Base-by-base conservation (phyloP, 305 asterid genomes). In the Lippia alba region DNA sequence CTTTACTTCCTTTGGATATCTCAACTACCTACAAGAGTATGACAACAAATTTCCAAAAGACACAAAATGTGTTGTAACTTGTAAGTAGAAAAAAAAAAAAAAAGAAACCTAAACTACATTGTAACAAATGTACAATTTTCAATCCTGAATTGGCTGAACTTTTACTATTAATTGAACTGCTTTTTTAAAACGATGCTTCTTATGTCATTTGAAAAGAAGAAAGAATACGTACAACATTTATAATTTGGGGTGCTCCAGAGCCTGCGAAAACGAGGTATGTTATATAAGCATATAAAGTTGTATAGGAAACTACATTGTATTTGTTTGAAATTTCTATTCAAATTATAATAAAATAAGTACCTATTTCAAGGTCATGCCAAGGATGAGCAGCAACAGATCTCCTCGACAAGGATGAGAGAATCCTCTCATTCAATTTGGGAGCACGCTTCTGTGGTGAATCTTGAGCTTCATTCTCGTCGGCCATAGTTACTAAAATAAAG, bases 1-100 rank as follows among this genome's bases (percentile, higher is more conserved):
- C 96, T 67, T 89, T 89, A 64, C 93, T 83, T 55, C 96, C 96
- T 73, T 83, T 85, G 12, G 88, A 69, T 59, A 86, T 89, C 87
- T 89, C 96, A 78, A 86, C 78, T 62, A 89, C 96, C 96, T 89
- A 76, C 34, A 61, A 40, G 33, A 40, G n/a, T 18, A 49, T 57
- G 41, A 17, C 1, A 33, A 44, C 20, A 30, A 19, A 49, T 41
- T 15, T 50, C 18, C 11, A 40, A 20, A 44, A 36, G 9, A 0
- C 2, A 4, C 9, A 4, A 36, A 36, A 36, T 36, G 8, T 34
- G 6, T 36, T 36, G 9, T 4, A 36, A 36, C 30, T 24, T 24
- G 30, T 24, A 24, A 24, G 30, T 24, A 24, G 30, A 24, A 24
- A 24, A 24, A 24, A 24, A 24, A 24, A 24, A 24, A 3, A 3